Evolutionary conservation across 2,329 filamentous ascomycete genomes (phyloP), one percentile per base, ranked within the genome.

Genomic region (Botryosphaeria dothidea): DNA sequence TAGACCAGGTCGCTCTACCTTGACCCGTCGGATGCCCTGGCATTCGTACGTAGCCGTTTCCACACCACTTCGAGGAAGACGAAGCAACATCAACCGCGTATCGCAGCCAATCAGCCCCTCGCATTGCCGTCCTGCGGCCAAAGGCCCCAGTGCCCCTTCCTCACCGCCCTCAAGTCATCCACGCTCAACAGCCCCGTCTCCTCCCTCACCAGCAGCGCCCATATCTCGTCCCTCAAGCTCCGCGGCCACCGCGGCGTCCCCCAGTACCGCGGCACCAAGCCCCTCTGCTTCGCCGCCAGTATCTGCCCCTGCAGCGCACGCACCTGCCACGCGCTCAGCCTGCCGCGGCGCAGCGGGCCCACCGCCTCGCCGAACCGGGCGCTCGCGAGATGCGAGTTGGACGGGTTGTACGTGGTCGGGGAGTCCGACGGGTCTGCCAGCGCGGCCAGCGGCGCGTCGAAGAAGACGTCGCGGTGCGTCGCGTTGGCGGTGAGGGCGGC

Each of bases 321-420:
- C 54, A 83, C 72, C 68, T 87, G 85, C 5, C 67, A 64, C 1
- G 73, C 63, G 0, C 78, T 82, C 1, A 91, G 72, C 2, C 76
- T 77, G 4, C 81, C 82, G 4, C 15, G 7, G 79, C 74, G 82
- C 51, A 80, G 77, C 19, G 34, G 41, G 11, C 49, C 51, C 13
- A 91, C 80, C 1, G 82, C 73, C 3, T 74, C 70, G 21, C 74
- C 76, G 71, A 91, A 88, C n/a, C 84, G 83, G 3, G 83, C 82
- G 54, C 85, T 88, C 19, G 89, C 87, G 74, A 90, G 92, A 75
- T 87, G 88, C 4, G 87, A 89, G 73, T 90, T 92, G n/a, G 78
- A 76, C 3, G 86, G 89, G 73, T 90, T 91, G n/a, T 78, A 76
- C 0, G 73, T 73, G 68, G 27, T 51, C 19, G 48, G 48, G 3